Percentiles rank a stretch among this genome's conserved stretches.
Conservation (phyloP, 257 asterid species). For the Solanum rostratum region DNA sequence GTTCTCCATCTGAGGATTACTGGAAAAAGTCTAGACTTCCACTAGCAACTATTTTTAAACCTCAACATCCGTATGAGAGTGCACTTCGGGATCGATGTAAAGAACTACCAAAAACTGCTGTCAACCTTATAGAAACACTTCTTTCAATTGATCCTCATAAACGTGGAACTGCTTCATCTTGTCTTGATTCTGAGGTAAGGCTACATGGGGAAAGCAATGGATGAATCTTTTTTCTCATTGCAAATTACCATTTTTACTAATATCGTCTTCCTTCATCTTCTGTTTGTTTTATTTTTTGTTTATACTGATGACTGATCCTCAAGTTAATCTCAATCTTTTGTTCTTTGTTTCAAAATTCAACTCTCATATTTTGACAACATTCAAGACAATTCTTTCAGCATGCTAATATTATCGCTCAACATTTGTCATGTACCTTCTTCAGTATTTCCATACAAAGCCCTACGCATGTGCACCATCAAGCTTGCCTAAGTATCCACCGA, state of each 20-base stretch:
- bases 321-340: neutral
- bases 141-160: constrained; percentile 61
- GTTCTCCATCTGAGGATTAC: constrained; percentile 76
- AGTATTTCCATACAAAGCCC: constrained; percentile 70
- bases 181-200: constrained; percentile 58
- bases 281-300: neutral
- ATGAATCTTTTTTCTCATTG: neutral
- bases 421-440: constrained; percentile 7
- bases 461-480: constrained; percentile 74
- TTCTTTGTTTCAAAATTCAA: neutral
- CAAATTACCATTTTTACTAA: neutral
- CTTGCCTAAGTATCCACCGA: constrained; percentile 79
- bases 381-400: neutral
- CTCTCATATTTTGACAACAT: neutral
- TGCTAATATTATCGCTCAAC: neutral
- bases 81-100: constrained; percentile 67
- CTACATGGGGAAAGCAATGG: neutral
- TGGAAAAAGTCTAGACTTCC: constrained; percentile 71
- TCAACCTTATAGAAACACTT: constrained; percentile 50
- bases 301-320: neutral
- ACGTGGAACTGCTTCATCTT: constrained; percentile 69
- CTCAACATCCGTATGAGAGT: constrained; percentile 74
- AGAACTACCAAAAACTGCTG: constrained; percentile 68
- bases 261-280: constrained; percentile 36
- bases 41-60: constrained; percentile 78